phyloP scores from a whole-genome alignment of 306 rosid genomes.

The Rosa multiflora region DNA sequence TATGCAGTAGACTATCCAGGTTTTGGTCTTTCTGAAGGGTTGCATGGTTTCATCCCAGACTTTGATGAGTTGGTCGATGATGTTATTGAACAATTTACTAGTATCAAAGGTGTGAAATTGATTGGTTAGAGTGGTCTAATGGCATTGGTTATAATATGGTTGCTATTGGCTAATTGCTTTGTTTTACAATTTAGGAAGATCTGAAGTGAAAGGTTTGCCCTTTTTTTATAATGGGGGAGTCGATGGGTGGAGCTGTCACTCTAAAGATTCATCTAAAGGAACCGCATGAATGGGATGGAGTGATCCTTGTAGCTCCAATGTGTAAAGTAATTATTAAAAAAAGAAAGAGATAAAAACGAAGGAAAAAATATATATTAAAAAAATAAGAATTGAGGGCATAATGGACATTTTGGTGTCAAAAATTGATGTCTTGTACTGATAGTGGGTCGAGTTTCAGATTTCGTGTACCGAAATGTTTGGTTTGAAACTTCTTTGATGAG shows the following conservation, averaged over 20 bases:
- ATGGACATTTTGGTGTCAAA: too few species aligned
- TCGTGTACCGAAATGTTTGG: too few species aligned
- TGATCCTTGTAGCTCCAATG: constrained; percentile 81
- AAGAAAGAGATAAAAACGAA: too few species aligned
- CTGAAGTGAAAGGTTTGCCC: constrained; percentile 64
- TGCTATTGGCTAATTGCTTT: not conserved
- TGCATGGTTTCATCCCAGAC: constrained; percentile 68
- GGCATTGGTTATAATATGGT: not conserved
- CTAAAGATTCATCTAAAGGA: constrained; percentile 70
- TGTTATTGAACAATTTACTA: constrained; percentile 53
- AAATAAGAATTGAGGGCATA: too few species aligned
- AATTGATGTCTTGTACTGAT: too few species aligned
- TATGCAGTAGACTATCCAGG: constrained; percentile 72
- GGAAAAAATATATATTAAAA: too few species aligned
- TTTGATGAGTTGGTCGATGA: constrained; percentile 62
- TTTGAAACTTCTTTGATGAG: too few species aligned
- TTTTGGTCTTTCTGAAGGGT: constrained; percentile 74
- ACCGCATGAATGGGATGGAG: constrained; percentile 64
- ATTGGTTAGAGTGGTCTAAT: not conserved
- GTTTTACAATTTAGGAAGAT: constrained; percentile 41
- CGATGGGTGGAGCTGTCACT: constrained; percentile 81
- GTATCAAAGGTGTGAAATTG: constrained; percentile 43
- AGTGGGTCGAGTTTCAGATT: too few species aligned
- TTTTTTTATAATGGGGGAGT: constrained; percentile 62
- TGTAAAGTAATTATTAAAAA: constrained; percentile 50